Evolutionary conservation across 2,329 filamentous ascomycete genomes (phyloP).

Genomic region (Aspergillus sp.): DNA sequence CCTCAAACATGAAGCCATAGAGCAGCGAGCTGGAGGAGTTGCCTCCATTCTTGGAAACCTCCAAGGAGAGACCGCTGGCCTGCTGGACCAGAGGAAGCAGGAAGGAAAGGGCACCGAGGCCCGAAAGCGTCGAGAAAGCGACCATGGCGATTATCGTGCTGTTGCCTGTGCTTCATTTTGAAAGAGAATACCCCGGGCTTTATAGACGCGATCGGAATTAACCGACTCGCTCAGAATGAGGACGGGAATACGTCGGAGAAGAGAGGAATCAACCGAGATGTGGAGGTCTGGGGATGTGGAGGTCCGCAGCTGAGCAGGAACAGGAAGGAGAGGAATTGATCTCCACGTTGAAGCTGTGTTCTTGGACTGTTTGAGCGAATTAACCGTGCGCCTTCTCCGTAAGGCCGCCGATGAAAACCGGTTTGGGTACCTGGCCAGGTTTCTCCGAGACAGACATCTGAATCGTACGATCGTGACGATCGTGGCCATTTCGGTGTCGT

Average conservation of each 20-base stretch:
- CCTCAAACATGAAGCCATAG: slow-evolving; percentile 48
- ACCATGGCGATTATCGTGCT: slow-evolving; percentile 2
- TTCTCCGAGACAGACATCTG: no score
- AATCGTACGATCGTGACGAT: no score
- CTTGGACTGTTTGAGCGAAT: no score
- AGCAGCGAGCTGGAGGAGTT: slow-evolving; percentile 40
- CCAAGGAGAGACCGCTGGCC: slow-evolving; percentile 7
- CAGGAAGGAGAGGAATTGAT: neutral
- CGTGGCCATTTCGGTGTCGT: no score
- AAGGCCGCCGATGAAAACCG: no score
- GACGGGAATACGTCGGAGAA: neutral
- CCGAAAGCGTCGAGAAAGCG: slow-evolving; percentile 10
- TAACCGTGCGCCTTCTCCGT: no score
- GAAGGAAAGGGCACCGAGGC: slow-evolving; percentile 6
- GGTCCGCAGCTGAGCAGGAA: neutral
- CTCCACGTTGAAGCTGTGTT: neutral
- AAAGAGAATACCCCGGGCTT: neutral
- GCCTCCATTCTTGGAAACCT: slow-evolving; percentile 26
- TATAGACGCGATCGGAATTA: neutral
- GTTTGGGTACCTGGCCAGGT: no score
- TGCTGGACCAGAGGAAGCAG: slow-evolving; percentile 4
- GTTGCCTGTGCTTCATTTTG: neutral
- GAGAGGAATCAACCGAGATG: neutral
- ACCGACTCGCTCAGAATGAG: neutral
- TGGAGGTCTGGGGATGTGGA: neutral